Evolutionary conservation across 192 early-diverging fungal species (phyloP).

Genomic region (Gonapodya sp.): DNA sequence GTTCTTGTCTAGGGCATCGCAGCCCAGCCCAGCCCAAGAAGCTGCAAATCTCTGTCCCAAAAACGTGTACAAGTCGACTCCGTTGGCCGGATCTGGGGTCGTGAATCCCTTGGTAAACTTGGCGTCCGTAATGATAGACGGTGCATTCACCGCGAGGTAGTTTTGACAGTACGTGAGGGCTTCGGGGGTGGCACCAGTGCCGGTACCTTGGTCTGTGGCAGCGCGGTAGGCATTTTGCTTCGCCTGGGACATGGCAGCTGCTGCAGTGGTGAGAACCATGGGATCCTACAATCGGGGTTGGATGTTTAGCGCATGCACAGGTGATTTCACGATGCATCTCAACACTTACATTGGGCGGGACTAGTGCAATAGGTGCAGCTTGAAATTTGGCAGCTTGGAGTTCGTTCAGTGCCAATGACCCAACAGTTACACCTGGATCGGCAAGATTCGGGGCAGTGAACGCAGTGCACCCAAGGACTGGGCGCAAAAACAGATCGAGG

Average conservation of each 20-base stretch:
- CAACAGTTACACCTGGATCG: conserved; percentile 19
- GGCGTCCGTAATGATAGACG: conserved; percentile 17
- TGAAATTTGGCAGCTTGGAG: conserved; percentile 23
- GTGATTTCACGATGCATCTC: not conserved
- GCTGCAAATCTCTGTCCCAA: conserved; percentile 12
- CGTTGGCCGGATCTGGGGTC: conserved; percentile 16
- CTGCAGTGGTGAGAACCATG: conserved; percentile 21
- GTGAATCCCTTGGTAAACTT: conserved; percentile 14
- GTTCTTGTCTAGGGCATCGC: conserved; percentile 8
- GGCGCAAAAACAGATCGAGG: conserved; percentile 20
- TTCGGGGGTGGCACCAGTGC: not conserved
- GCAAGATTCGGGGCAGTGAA: conserved; percentile 26
- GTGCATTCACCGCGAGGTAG: conserved; percentile 13
- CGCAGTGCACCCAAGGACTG: conserved; percentile 26
- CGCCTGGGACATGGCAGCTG: conserved; percentile 13
- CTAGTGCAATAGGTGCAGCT: conserved; percentile 22
- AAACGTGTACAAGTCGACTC: conserved; percentile 19
- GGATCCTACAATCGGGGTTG: conserved; percentile 14
- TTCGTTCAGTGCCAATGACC: conserved; percentile 27
- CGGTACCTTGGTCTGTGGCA: not conserved
- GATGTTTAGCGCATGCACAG: not conserved
- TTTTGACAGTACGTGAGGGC: conserved; percentile 15
- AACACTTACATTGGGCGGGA: conserved; percentile 19
- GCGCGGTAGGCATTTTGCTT: conserved; percentile 10
- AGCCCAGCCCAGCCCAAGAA: conserved; percentile 15